Base-by-base conservation (phyloP, 176 grass and related monocot species). In the Echinochloa phyllopogon region DNA sequence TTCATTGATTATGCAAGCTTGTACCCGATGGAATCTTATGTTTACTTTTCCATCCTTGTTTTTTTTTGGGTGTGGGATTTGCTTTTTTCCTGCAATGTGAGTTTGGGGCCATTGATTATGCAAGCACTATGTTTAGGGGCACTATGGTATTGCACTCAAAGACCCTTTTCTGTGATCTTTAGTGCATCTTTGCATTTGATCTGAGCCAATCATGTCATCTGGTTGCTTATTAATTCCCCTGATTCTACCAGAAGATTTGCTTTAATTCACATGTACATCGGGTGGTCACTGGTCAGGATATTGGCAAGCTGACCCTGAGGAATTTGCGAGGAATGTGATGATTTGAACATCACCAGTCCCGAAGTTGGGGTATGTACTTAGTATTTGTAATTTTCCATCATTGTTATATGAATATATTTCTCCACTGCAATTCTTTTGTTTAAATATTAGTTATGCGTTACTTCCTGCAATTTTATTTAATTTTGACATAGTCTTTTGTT, bases 171-270 rank as follows among this genome's bases (percentile, higher is more conserved):
- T 40, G 51, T 60, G 25, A 49, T 58, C 10, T 76, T 77, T 3
- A 21, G 14, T 61, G 43, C 43, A 52, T 23, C 29, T 77, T 43
- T 15, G 9, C 18, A 60, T 89, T 33, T 43, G 39, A 43, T 89
- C 39, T 14, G 37, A n/a, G n/a, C 62, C 65, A 44, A 44, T 74
- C 3, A 60, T 88, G 76, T 2, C 53, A 58, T 78, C 52, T 65
- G 38, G 56, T 60, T 82, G 50, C 3, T 17, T 80, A 36, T 52
- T 43, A 33, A 33, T 65, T 74, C 38, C 62, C 69, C 47, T 77
- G 40, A 87, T 39, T 57, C 36, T 84, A 4, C 53, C 4, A 74
- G 29, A 33, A 33, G 29, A 33, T 33, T 33, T 33, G 29, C 29
- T 33, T 33, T 33, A 33, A 33, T 33, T 33, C 29, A 33, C 29